Evolutionary conservation across 345 rosid genomes (phyloP), one percentile per base, ranked within the genome.

Genomic region (Syzygium oleosum): DNA sequence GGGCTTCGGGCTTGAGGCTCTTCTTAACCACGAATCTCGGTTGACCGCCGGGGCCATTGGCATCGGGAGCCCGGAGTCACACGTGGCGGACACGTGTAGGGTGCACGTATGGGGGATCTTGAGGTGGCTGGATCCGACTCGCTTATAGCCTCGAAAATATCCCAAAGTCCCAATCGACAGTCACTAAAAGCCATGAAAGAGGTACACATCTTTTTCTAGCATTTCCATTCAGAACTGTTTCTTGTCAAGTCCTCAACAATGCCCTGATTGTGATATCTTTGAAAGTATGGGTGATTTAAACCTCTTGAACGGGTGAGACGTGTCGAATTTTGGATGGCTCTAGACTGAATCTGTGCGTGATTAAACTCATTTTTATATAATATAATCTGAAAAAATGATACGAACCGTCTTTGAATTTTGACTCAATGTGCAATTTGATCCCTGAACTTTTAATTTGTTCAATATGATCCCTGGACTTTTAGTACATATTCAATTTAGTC

Each of bases 51-150:
- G 46, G 80, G 80, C 9, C 46, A 68, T 46, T 5, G 52, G 53
- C 21, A 19, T 5, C 34, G 65, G 51, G 52, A 54, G 51, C 8
- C 22, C 49, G n/a, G 31, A 38, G 54, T n/a, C 78, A 90, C 92
- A 89, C 91, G 94, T 91, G 94, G 88, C 16, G 59, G 88, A 85
- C 92, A 93, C 88, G 92, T 89, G 93, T 92, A 84, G 90, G 88
- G 89, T 46, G 80, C 46, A 43, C 14, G 31, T 3, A 21, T 27
- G 51, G 51, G 51, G 19, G 46, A 68, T 34, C 12, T 22, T 8
- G 22, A 85, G 21, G 19, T 7, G 29, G 23, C 14, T 10, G 1
- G 25, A 43, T 43, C 46, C 46, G 46, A 2, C 12, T 12, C 43
- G 2, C 12, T 68, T 8, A 65, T 19, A 31, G 78, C 41, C 79